Evolutionary conservation across 2,329 filamentous ascomycete species (phyloP).

Genomic region (Ceratocystis huliohia): DNA sequence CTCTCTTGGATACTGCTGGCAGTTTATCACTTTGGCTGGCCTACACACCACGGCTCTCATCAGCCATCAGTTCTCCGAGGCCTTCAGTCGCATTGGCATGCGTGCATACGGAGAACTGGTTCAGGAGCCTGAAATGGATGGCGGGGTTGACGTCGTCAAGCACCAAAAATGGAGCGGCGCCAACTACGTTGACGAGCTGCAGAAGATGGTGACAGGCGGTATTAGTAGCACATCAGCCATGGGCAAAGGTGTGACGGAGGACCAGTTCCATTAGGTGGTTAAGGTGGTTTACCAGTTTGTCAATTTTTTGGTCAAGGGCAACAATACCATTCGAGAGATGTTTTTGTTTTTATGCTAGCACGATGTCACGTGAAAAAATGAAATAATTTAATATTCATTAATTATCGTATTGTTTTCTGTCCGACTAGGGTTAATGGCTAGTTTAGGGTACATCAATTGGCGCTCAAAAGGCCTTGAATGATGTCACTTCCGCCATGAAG

Average conservation of each 20-base stretch:
- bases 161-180: constrained; percentile 99
- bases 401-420: not conserved
- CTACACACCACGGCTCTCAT: constrained; percentile 92
- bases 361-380: constrained; percentile 1
- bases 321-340: no score
- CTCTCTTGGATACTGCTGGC: constrained; percentile 91
- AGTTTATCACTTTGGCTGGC: constrained; percentile 98
- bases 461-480: not conserved
- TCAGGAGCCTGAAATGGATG: constrained; percentile 93
- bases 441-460: not conserved
- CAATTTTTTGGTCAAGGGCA: no score
- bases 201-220: constrained; percentile 95
- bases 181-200: constrained; percentile 82
- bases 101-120: constrained; percentile 93
- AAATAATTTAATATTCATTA: not conserved
- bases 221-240: constrained; percentile 87
- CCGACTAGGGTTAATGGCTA: not conserved
- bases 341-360: not conserved
- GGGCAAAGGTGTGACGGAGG: constrained; percentile 95
- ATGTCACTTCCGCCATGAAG: constrained; percentile 11
- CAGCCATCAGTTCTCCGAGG: constrained; percentile 73
- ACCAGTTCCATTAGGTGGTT: constrained; percentile 64
- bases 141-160: constrained; percentile 83
- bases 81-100: constrained; percentile 76
- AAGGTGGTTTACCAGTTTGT: not conserved